Percentiles rank a stretch among this genome's conserved stretches.
These are phyloP conservation scores for Hyphodiscus hymeniophilus DNA, from an alignment of 495 filamentous ascomycete species.

Conservation along the genomic window DNA sequence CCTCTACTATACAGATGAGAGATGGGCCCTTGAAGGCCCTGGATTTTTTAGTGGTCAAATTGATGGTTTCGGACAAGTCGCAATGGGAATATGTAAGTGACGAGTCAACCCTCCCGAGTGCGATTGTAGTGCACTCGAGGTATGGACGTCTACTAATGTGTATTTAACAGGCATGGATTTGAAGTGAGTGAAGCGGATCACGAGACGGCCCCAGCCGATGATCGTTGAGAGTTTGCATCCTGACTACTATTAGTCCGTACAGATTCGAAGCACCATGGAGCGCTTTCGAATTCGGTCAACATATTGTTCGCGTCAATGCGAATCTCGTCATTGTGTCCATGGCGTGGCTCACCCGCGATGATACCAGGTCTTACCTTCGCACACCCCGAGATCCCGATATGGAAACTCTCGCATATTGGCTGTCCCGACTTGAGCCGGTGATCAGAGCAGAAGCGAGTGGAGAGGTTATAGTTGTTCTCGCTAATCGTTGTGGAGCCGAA, in stretches of 20 bases:
- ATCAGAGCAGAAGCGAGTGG: conserved; percentile 45
- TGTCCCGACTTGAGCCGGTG: conserved; percentile 71
- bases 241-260: conserved; percentile 45
- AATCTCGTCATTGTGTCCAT: conserved; percentile 75
- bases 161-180: conserved; percentile 52
- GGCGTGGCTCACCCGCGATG: conserved; percentile 71
- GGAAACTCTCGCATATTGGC: conserved; percentile 82
- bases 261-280: conserved; percentile 68
- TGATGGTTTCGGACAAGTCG: conserved; percentile 49
- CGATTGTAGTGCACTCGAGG: conserved; percentile 8
- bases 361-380: conserved; percentile 35
- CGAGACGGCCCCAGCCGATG: too few relatives aligned
- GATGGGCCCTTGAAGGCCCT: conserved; percentile 75
- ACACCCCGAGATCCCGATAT: conserved; percentile 52
- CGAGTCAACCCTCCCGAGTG: conserved; percentile 11
- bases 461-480: conserved; percentile 72
- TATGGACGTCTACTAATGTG: conserved; percentile 6
- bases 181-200: conserved; percentile 39
- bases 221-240: conserved; percentile 8
- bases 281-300: conserved; percentile 79
- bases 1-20: conserved; percentile 86
- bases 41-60: conserved; percentile 50
- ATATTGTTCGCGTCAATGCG: conserved; percentile 55
- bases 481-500: conserved; percentile 72
- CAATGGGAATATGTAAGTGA: conserved; percentile 74